A percentile compares a stretch with the other conserved stretches of the same genome.
Conservation (phyloP, 2,329 filamentous ascomycete genomes). For the Beauveria brongniartii region DNA sequence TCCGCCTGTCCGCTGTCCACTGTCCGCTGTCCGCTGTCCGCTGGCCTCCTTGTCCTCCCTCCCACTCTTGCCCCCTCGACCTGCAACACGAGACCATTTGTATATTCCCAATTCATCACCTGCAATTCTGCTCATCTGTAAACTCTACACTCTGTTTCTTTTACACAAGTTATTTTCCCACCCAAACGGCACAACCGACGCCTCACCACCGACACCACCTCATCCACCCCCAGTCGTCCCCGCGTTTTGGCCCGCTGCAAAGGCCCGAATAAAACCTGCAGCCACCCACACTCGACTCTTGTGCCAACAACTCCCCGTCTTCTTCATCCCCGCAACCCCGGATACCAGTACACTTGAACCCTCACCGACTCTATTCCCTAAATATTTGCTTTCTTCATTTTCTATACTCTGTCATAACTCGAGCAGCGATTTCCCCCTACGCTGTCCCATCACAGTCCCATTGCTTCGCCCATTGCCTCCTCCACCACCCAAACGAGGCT, state of each 20-base stretch:
- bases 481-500: not conserved
- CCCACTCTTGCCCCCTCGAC: no score
- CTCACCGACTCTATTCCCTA: not conserved
- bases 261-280: conserved; percentile 12
- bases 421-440: not conserved
- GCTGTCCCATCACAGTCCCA: not conserved
- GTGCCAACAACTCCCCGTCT: not conserved
- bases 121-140: no score
- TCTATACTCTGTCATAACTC: not conserved
- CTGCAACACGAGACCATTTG: no score
- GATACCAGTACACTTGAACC: not conserved
- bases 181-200: no score
- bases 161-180: no score
- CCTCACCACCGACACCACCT: not conserved
- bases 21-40: no score
- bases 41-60: no score
- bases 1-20: no score
- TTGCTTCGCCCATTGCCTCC: not conserved
- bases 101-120: no score
- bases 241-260: conserved; percentile 9
- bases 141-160: no score
- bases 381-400: not conserved
- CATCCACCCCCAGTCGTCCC: not conserved
- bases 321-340: conserved; percentile 4
- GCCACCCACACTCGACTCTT: not conserved